Conservation (phyloP, 495 filamentous ascomycete genomes). For the Annulohypoxylon stygium region DNA sequence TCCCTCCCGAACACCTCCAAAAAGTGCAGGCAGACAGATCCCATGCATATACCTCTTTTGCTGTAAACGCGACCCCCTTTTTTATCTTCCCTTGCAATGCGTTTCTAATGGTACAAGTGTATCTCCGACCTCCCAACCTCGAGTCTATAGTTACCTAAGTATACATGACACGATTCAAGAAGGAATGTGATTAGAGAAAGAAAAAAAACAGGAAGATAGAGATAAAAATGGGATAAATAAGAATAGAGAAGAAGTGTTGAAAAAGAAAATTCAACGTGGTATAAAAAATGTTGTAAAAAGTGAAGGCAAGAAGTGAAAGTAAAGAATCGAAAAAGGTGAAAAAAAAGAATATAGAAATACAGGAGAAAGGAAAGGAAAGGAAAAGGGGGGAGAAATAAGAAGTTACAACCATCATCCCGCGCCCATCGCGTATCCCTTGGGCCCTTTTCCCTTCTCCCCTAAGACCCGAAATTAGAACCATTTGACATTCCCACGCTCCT, state of each 20-base stretch:
- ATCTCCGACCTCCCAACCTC: constrained; percentile 28
- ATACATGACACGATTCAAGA: constrained; percentile 32
- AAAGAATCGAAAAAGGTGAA: constrained; percentile 20
- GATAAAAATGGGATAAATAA: constrained; percentile 16
- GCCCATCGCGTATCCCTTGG: constrained; percentile 16
- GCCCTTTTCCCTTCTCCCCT: background rate
- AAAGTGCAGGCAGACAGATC: constrained; percentile 21
- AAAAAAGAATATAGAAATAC: constrained; percentile 35
- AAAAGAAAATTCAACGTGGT: constrained; percentile 30
- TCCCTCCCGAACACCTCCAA: constrained; percentile 33
- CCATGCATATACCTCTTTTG: constrained; percentile 22
- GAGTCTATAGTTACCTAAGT: constrained; percentile 29
- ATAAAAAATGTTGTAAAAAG: constrained; percentile 22
- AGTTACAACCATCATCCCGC: constrained; percentile 32
- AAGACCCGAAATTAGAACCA: constrained; percentile 52
- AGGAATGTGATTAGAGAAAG: constrained; percentile 18
- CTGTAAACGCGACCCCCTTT: constrained; percentile 27
- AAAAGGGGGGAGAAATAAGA: constrained; percentile 37
- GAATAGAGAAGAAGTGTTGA: constrained; percentile 31
- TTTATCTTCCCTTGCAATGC: constrained; percentile 40
- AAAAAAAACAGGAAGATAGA: constrained; percentile 5
- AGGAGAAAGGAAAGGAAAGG: constrained; percentile 23
- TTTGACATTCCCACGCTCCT: constrained; percentile 53
- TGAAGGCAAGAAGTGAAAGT: constrained; percentile 6
- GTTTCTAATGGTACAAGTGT: constrained; percentile 44